Evolutionary conservation across 1,284 basidiomycete genomes (phyloP), one percentile per base, ranked within the genome.

Genomic region (Austroboletus niveus): DNA sequence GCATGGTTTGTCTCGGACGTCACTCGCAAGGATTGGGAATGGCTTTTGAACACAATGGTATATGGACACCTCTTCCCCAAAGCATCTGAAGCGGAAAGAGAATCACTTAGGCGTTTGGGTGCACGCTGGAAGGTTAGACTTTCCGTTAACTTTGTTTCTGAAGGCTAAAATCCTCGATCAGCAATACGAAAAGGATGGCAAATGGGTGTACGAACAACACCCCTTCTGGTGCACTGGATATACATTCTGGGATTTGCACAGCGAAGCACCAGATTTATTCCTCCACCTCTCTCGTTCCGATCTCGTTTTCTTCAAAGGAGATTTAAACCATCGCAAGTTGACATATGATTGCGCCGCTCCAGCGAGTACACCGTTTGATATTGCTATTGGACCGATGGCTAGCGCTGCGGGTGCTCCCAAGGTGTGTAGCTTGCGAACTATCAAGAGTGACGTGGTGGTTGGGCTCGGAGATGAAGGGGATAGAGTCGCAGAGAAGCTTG

Each of bases 1-100:
- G 81, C 91, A 8, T 94, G 93, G 93, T 95, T 96, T 70, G 93
- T 95, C 46, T 94, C 90, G n/a, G 96, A 98, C 67, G 96, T 98
- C 27, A 98, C 95, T 39, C 88, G 82, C 70, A 92, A 94, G 71
- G 96, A 98, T 67, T 98, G 94, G 93, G 81, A 92, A 57, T 99
- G 96, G 95, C 76, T 94, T 42, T 72, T 92, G 58, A 94, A 94
- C 71, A 84, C 82, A 31, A 90, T 92, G 82, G 83, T 88, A 43
- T 91, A 94, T 68, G 89, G 94, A 8, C 85, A 93, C 60, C 79
- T 96, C 47, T 96, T 97, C 80, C 84, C 88, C 5, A 84, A 88
- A 48, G 87, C 84, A 12, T 76, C 79, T 14, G 92, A 95, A 41
- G 79, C 78, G 41, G 93, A 98, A 69, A 73, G 92, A 52, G 89